Conservation (phyloP, 2,329 filamentous ascomycete genomes). For the Mycosphaerella sp. region DNA sequence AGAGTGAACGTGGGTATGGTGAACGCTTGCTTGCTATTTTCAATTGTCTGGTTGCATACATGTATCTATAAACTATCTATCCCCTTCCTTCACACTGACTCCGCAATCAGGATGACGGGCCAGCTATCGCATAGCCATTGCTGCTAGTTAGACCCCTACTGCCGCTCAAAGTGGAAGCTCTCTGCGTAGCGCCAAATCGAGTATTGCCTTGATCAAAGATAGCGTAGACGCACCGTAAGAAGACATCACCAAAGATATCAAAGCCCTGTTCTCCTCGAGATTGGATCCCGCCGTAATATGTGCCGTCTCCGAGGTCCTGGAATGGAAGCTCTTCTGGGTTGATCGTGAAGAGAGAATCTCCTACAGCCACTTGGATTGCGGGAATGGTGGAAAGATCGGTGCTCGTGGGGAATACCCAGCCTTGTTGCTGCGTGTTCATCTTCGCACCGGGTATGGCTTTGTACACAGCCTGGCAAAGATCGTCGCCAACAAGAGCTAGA, state of each 20-base stretch:
- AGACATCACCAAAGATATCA: slow-evolving; percentile 59
- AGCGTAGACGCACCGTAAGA: slow-evolving; percentile 60
- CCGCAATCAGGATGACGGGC: not conserved
- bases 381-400: slow-evolving; percentile 52
- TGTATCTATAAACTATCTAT: too few relatives aligned
- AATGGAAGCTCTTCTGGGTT: slow-evolving; percentile 60
- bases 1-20: too few relatives aligned
- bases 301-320: slow-evolving; percentile 49
- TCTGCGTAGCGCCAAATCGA: slow-evolving; percentile 54
- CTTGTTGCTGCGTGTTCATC: slow-evolving; percentile 31
- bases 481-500: slow-evolving; percentile 58
- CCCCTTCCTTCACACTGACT: not conserved
- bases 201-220: slow-evolving; percentile 57
- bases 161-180: slow-evolving; percentile 13
- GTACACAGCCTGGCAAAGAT: slow-evolving; percentile 57
- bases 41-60: too few relatives aligned
- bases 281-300: slow-evolving; percentile 61
- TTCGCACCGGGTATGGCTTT: slow-evolving; percentile 54
- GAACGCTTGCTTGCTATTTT: too few relatives aligned
- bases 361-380: slow-evolving; percentile 57
- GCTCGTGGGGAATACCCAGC: slow-evolving; percentile 56
- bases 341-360: slow-evolving; percentile 54
- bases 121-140: not conserved
- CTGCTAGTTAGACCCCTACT: not conserved
- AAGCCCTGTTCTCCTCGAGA: slow-evolving; percentile 53